Evolutionary conservation across 1,284 basidiomycete species (phyloP).

Genomic region (Malassezia arunalokei): DNA sequence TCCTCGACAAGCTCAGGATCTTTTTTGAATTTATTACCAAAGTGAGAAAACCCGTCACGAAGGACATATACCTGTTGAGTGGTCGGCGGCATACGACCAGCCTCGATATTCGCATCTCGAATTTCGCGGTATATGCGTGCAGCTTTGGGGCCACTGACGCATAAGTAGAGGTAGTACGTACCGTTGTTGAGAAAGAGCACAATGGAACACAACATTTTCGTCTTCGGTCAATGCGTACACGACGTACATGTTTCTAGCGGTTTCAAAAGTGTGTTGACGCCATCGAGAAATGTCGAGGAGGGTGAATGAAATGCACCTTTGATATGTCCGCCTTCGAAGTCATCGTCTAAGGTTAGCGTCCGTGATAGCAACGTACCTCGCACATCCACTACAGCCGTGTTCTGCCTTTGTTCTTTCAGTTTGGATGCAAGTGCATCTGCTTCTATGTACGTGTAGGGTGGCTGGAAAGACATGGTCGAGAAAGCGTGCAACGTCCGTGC

Average conservation of each 20-base stretch:
- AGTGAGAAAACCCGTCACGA: slow-evolving; percentile 44
- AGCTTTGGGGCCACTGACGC: slow-evolving; percentile 41
- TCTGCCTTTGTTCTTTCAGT: slow-evolving; percentile 17
- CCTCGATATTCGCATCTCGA: slow-evolving; percentile 17
- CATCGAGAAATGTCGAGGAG: slow-evolving; percentile 22
- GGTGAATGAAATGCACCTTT: slow-evolving; percentile 36
- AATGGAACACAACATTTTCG: slow-evolving; percentile 46
- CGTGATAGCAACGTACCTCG: slow-evolving; percentile 17
- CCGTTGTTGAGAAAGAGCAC: slow-evolving; percentile 42
- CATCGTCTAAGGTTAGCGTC: slow-evolving; percentile 29
- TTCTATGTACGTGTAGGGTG: slow-evolving; percentile 31
- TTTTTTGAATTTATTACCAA: slow-evolving; percentile 16
- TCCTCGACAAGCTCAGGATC: slow-evolving; percentile 11
- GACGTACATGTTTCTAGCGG: slow-evolving; percentile 25
- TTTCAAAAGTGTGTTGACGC: slow-evolving; percentile 30
- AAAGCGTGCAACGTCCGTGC: not conserved
- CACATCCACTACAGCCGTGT: slow-evolving; percentile 38
- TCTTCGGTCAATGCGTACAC: slow-evolving; percentile 1
- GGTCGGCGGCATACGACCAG: slow-evolving; percentile 10
- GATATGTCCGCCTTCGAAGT: slow-evolving; percentile 46
- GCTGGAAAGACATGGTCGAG: slow-evolving; percentile 24
- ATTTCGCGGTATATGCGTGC: slow-evolving; percentile 45
- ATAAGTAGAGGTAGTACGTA: slow-evolving; percentile 3
- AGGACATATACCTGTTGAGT: slow-evolving; percentile 43
- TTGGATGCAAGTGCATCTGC: slow-evolving; percentile 23